Evolutionary conservation across 2,329 filamentous ascomycete species (phyloP).

Genomic region (Lasiodiplodia gonubiensis): DNA sequence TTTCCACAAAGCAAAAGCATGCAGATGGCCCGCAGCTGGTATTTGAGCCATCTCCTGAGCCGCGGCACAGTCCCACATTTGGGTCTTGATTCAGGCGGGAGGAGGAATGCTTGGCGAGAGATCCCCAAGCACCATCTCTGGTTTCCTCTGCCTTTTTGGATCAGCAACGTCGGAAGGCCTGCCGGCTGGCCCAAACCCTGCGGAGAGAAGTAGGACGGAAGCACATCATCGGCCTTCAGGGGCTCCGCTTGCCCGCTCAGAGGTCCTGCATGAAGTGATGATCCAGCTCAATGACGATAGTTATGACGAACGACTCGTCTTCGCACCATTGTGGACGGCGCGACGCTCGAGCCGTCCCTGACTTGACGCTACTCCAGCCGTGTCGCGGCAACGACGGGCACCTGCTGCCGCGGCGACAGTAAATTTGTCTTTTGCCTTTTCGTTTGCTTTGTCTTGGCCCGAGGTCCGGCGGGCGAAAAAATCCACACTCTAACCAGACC

Average conservation of each 20-base stretch:
- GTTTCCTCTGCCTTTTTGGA: not conserved
- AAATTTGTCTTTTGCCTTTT: not conserved
- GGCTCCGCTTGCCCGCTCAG: not conserved
- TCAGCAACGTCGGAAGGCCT: not conserved
- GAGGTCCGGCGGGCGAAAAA: not conserved
- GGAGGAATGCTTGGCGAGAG: not conserved
- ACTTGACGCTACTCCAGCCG: not conserved
- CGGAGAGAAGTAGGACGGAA: not conserved
- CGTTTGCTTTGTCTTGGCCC: not conserved
- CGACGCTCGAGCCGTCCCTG: not conserved
- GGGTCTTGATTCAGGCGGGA: not conserved
- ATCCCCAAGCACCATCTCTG: not conserved
- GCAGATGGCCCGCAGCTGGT: not conserved
- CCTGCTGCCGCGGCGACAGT: not conserved
- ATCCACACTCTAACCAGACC: not conserved
- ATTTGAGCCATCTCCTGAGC: not conserved
- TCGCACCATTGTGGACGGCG: slow-evolving; percentile 4
- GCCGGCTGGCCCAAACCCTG: not conserved
- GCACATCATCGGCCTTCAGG: not conserved
- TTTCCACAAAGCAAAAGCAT: not conserved
- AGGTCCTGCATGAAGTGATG: not conserved
- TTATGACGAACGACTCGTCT: not conserved
- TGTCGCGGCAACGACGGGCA: not conserved
- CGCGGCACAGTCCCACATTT: not conserved
- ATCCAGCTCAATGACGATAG: not conserved